Evolutionary conservation across 352 stramenopile genomes (phyloP).

Genomic region (Globisporangium apiculatum): DNA sequence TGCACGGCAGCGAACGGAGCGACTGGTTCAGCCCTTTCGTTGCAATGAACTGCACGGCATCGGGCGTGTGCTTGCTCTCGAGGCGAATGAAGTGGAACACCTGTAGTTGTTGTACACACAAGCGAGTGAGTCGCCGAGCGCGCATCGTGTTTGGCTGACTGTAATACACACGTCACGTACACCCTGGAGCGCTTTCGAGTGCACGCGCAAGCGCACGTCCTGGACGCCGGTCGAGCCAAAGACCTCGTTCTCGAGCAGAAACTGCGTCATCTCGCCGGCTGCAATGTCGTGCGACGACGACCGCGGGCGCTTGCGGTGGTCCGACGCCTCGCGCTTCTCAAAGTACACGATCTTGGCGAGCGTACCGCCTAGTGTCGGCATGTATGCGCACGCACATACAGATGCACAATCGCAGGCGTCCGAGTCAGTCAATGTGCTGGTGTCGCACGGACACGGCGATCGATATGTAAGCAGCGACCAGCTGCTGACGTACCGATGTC

Average conservation of each 20-base stretch:
- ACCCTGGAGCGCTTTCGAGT: constrained; percentile 86
- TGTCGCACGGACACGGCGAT: too few relatives aligned
- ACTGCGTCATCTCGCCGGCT: constrained; percentile 79
- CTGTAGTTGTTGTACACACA: constrained; percentile 15
- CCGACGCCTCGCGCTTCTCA: constrained; percentile 53
- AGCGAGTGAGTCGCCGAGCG: neutral
- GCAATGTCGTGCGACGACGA: constrained; percentile 74
- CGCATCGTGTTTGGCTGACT: too few relatives aligned
- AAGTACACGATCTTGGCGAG: constrained; percentile 96
- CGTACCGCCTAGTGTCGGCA: constrained; percentile 57
- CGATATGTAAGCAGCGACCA: too few relatives aligned
- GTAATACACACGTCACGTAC: constrained; percentile 19
- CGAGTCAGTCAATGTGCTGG: constrained; percentile 16
- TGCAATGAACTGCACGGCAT: constrained; percentile 74
- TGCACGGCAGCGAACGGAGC: constrained; percentile 68
- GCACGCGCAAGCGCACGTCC: constrained; percentile 83
- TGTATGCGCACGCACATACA: too few relatives aligned
- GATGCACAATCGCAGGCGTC: neutral
- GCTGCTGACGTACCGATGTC: constrained; percentile 51
- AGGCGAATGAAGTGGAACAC: constrained; percentile 96
- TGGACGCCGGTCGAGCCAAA: constrained; percentile 83
- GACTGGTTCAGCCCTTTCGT: constrained; percentile 78
- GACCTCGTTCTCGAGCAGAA: constrained; percentile 70
- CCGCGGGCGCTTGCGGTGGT: constrained; percentile 51
- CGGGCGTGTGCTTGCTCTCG: constrained; percentile 64